These are phyloP conservation scores for Rhodotorula sp. DNA, from an alignment of 1,284 basidiomycete genomes.

Conservation along the genomic window DNA sequence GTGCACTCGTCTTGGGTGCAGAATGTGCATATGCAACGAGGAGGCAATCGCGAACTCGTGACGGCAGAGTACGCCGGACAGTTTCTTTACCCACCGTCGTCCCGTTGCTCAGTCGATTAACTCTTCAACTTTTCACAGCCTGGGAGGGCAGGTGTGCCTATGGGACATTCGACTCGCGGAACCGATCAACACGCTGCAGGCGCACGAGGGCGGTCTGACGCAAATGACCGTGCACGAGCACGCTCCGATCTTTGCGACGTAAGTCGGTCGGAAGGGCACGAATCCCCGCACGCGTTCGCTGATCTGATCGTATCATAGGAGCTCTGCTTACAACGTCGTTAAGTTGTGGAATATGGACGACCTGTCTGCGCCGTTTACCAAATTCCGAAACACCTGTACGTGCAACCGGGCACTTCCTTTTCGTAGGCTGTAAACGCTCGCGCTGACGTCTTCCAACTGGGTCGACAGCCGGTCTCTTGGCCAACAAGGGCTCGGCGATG, in stretches of 20 bases:
- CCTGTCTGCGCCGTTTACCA: slow-evolving; percentile 40
- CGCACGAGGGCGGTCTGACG: slow-evolving; percentile 71
- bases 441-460: not conserved
- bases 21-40: slow-evolving; percentile 81
- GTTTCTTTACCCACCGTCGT: slow-evolving; percentile 3
- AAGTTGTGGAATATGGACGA: slow-evolving; percentile 44
- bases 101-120: not conserved
- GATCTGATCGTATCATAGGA: not conserved
- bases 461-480: slow-evolving; percentile 21
- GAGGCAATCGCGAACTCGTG: slow-evolving; percentile 69
- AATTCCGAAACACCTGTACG: slow-evolving; percentile 43
- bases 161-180: slow-evolving; percentile 83
- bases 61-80: slow-evolving; percentile 70
- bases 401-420: not conserved
- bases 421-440: not conserved
- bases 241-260: slow-evolving; percentile 83
- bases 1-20: slow-evolving; percentile 85
- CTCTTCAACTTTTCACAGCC: slow-evolving; percentile 53
- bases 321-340: slow-evolving; percentile 40
- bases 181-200: slow-evolving; percentile 65
- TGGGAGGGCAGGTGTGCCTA: slow-evolving; percentile 84
- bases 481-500: slow-evolving; percentile 23
- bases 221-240: slow-evolving; percentile 84
- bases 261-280: slow-evolving; percentile 46
- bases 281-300: not conserved